Base-by-base conservation (phyloP, 805 yeast genomes). In the Starmera caribaea region DNA sequence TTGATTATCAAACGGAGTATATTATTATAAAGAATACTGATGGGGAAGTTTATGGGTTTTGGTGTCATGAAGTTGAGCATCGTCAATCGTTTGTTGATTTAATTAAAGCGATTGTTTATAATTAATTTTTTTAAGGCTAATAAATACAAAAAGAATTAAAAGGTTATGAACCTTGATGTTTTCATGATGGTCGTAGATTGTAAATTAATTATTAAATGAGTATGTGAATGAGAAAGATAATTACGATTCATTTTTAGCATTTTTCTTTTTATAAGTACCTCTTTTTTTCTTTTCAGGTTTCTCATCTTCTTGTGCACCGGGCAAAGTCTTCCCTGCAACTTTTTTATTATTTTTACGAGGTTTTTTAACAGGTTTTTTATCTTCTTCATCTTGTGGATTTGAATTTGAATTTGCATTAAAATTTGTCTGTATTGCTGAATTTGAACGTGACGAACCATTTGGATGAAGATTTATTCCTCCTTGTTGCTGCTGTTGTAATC, bases 21-120 rank as follows among this genome's bases (percentile, higher is more conserved):
- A 74, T 84, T 32, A 83, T 84, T 40, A 72, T 84, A 16, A 78
- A 78, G 54, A 79, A 77, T 50, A 62, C 79, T 38, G 62, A 73
- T 38, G 87, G 82, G 16, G 84, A 80, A 35, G 79, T 82, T 11
- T 83, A 71, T 55, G 94, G 94, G 1, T 62, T 84, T 36, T 84
- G 92, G 92, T 69, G 83, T 16, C 84, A 80, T 53, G 76, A 81
- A 41, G 78, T 71, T 35, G 74, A 69, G 8, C 89, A 82, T 51
- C 66, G 90, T 56, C 70, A 69, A 35, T 73, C 74, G 48, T 62
- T 83, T 33, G 73, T 64, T 49, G 74, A 77, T 49, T 44, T 69
- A 38, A 50, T 69, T 16, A 59, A 59, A 39, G 49, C 50, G 1
- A 50, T 57, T 38, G 44, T 37, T 16, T 32, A 30, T 21, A 21